Conservation (phyloP, 73 alveolate genomes). For the Paraurostyla sp. region DNA sequence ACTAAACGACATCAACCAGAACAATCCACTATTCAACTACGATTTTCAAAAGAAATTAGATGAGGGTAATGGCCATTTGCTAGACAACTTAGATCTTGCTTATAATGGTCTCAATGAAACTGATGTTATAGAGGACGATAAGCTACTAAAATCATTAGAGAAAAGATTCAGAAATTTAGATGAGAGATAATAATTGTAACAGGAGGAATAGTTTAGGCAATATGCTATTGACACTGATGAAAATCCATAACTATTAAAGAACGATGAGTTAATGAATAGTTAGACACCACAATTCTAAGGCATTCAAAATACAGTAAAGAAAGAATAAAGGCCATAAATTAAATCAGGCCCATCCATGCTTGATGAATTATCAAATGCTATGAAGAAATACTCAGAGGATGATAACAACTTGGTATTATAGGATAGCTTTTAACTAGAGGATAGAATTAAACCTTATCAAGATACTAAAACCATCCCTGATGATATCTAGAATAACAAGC, state of each 20-base stretch:
- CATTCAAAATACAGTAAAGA: neutral
- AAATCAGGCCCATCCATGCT: conserved; percentile 1
- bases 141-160: conserved; percentile 28
- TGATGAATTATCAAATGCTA: conserved; percentile 4
- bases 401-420: neutral
- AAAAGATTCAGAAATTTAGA: conserved; percentile 33
- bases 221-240: conserved; percentile 21
- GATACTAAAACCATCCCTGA: neutral
- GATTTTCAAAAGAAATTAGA: neutral
- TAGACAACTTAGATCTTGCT: too few species aligned
- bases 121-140: conserved; percentile 44
- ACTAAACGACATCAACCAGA: conserved; percentile 28
- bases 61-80: too few species aligned
- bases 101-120: conserved; percentile 24
- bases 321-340: too few species aligned
- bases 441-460: neutral
- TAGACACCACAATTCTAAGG: conserved; percentile 13
- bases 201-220: neutral
- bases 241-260: neutral
- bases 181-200: neutral
- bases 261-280: neutral
- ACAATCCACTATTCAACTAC: neutral
- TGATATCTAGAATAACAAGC: neutral
- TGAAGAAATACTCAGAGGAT: neutral
- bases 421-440: conserved; percentile 18